phyloP scores from a whole-genome alignment of 176 grass and related monocot genomes.

The Triticum dicoccoides region DNA sequence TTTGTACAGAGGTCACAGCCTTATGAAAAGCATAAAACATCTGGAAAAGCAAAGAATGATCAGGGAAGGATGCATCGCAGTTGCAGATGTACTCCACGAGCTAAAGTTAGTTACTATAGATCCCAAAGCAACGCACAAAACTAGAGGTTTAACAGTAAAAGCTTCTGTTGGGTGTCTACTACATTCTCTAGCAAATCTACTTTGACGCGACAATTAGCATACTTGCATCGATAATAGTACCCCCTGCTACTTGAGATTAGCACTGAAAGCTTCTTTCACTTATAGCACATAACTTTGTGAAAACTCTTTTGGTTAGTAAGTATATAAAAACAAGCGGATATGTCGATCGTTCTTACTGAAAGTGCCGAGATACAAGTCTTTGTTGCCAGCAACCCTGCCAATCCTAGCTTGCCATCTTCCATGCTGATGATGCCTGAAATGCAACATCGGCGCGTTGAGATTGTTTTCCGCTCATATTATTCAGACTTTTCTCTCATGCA shows the following conservation, averaged over 20 bases:
- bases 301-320: slow-evolving; percentile 9
- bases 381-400: slow-evolving; percentile 94
- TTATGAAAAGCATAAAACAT: slow-evolving; percentile 62
- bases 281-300: slow-evolving; percentile 31
- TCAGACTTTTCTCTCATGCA: not conserved
- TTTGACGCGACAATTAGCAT: slow-evolving; percentile 35
- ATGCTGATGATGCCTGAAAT: slow-evolving; percentile 90
- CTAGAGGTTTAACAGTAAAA: slow-evolving; percentile 15
- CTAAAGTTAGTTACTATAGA: slow-evolving; percentile 17
- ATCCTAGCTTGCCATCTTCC: slow-evolving; percentile 98
- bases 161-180: not conserved
- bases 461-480: not conserved
- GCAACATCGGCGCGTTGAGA: not conserved
- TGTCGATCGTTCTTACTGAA: slow-evolving; percentile 62
- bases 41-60: slow-evolving; percentile 70
- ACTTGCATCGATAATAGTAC: not conserved
- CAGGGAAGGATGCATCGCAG: slow-evolving; percentile 40
- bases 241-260: not conserved
- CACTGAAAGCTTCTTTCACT: slow-evolving; percentile 36
- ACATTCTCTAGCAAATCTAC: slow-evolving; percentile 5
- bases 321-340: not conserved
- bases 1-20: slow-evolving; percentile 72
- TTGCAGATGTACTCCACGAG: not conserved
- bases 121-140: not conserved
- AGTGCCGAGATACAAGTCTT: slow-evolving; percentile 97